Conservation (phyloP, 2,329 filamentous ascomycete genomes). For the Cladosporium sp. region DNA sequence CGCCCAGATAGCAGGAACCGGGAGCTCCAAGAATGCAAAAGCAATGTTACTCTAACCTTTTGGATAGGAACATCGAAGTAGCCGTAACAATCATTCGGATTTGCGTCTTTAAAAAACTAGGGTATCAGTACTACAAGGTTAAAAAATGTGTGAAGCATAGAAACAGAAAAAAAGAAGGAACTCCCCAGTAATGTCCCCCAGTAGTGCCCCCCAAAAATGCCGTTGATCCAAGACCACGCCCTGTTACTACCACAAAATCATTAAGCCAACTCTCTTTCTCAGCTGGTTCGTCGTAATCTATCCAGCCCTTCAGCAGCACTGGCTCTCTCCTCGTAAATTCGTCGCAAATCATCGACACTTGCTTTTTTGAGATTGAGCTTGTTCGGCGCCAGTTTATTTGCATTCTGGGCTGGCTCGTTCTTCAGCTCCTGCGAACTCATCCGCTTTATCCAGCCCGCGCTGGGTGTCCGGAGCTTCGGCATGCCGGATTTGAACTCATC, state of each 20-base stretch:
- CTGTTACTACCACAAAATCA: not conserved
- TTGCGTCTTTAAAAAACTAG: not conserved
- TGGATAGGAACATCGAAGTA: not conserved
- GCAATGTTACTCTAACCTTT: no score
- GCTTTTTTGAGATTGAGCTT: slow-evolving; percentile 48
- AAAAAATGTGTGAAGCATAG: not conserved
- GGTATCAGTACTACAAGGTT: not conserved
- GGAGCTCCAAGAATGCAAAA: no score
- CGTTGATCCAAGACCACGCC: not conserved
- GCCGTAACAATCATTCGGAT: not conserved
- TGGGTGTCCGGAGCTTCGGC: slow-evolving; percentile 39
- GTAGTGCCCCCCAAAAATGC: not conserved
- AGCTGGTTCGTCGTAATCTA: slow-evolving; percentile 6
- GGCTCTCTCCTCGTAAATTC: slow-evolving; percentile 52
- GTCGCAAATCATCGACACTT: slow-evolving; percentile 50
- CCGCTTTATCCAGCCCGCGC: slow-evolving; percentile 47
- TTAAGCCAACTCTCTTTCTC: not conserved
- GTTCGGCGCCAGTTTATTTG: slow-evolving; percentile 12
- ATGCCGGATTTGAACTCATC: slow-evolving; percentile 18
- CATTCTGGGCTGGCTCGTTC: slow-evolving; percentile 5
- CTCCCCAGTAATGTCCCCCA: not conserved
- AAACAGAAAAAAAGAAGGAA: not conserved
- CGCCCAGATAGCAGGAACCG: no score
- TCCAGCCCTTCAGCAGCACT: slow-evolving; percentile 39
- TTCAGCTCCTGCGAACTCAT: slow-evolving; percentile 49